Evolutionary conservation across 2,329 filamentous ascomycete genomes (phyloP).

Genomic region (Ascosphaera acerosa): DNA sequence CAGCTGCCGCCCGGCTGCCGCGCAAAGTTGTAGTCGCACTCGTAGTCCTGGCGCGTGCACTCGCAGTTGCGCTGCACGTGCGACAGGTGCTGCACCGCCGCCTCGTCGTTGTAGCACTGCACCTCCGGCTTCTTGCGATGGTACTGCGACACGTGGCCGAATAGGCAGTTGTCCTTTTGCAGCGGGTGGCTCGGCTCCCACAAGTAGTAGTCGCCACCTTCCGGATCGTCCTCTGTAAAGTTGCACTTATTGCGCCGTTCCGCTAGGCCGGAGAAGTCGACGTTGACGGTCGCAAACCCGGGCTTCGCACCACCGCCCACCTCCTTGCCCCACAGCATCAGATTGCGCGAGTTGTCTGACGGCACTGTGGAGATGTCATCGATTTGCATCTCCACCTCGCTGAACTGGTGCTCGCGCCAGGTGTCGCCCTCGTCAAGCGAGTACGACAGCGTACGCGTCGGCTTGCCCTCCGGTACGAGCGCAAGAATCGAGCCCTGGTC

Average conservation of each 20-base stretch:
- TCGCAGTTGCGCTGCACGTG: constrained; percentile 48
- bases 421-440: constrained; percentile 55
- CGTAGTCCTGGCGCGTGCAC: constrained; percentile 66
- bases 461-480: constrained; percentile 45
- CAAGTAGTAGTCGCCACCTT: constrained; percentile 46
- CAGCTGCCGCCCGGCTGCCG: constrained; percentile 54
- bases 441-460: constrained; percentile 46
- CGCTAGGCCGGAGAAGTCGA: constrained; percentile 69
- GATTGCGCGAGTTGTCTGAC: constrained; percentile 72
- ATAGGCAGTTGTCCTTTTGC: constrained; percentile 57
- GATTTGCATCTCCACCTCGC: constrained; percentile 43
- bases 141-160: constrained; percentile 74
- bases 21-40: constrained; percentile 94
- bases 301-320: constrained; percentile 17
- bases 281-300: constrained; percentile 45
- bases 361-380: constrained; percentile 67
- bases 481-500: constrained; percentile 87
- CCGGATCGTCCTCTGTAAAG: constrained; percentile 33
- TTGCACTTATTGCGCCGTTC: constrained; percentile 39
- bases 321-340: constrained; percentile 61
- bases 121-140: constrained; percentile 63
- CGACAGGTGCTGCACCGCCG: constrained; percentile 43
- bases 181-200: constrained; percentile 74
- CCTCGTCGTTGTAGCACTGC: constrained; percentile 56
- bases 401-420: constrained; percentile 56